Conservation (phyloP, 2,329 filamentous ascomycete species). For the Penicillium sp. region DNA sequence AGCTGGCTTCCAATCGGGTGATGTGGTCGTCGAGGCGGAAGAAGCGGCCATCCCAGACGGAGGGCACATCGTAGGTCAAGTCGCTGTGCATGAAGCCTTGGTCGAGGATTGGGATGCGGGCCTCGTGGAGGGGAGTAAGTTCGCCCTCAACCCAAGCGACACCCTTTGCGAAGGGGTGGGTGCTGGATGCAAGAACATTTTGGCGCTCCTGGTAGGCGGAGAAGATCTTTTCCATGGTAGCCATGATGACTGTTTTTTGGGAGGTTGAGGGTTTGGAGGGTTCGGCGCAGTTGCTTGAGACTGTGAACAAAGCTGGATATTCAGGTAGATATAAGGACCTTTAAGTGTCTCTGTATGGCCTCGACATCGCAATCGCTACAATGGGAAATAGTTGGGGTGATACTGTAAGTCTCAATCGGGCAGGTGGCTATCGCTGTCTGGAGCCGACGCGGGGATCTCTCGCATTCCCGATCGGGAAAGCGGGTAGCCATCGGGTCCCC, state of each 20-base stretch:
- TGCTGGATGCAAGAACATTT: conserved; percentile 32
- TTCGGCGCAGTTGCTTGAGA: neutral
- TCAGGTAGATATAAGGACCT: neutral
- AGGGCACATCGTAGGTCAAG: conserved; percentile 53
- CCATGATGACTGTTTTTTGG: conserved; percentile 32
- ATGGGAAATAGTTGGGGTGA: neutral
- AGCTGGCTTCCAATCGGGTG: conserved; percentile 45
- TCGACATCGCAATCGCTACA: neutral
- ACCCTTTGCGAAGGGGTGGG: conserved; percentile 44
- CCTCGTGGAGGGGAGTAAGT: conserved; percentile 45
- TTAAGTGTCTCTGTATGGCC: neutral
- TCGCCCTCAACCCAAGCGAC: conserved; percentile 50
- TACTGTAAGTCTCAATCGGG: neutral
- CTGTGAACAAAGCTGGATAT: neutral
- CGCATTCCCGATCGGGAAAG: neutral
- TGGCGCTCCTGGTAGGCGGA: conserved; percentile 37
- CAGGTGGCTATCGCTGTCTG: neutral
- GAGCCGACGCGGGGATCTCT: neutral
- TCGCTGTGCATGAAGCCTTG: conserved; percentile 55
- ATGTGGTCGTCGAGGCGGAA: conserved; percentile 54
- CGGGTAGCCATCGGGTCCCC: neutral
- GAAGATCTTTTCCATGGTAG: conserved; percentile 48
- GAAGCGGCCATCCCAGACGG: conserved; percentile 53
- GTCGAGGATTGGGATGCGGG: conserved; percentile 51
- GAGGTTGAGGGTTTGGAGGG: neutral